Conservation (phyloP, 1,139 yeast genomes). For the Geotrichum histeridarum region DNA sequence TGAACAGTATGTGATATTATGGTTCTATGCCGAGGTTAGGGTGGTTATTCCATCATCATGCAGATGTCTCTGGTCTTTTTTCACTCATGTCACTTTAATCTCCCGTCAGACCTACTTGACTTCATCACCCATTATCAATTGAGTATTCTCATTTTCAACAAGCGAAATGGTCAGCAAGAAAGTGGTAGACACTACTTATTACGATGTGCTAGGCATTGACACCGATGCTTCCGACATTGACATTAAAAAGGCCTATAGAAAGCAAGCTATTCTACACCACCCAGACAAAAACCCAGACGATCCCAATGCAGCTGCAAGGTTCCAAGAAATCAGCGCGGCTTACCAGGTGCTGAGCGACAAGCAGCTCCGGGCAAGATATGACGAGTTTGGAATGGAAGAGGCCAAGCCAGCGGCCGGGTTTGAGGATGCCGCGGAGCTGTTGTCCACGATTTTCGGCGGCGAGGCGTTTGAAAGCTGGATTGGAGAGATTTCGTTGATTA, state of each 20-base stretch:
- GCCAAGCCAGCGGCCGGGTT: conserved; percentile 79
- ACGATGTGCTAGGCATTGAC: conserved; percentile 66
- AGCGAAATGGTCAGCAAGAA: background rate
- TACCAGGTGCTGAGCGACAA: conserved; percentile 66
- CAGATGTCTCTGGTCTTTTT: background rate
- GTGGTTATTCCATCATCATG: background rate
- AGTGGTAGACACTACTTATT: conserved; percentile 82
- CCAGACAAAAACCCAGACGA: conserved; percentile 95
- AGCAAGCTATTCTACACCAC: conserved; percentile 81
- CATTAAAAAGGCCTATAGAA: conserved; percentile 89
- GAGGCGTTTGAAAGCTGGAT: conserved; percentile 83
- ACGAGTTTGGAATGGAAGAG: conserved; percentile 78
- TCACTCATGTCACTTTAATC: too few species aligned
- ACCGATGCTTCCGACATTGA: conserved; percentile 74
- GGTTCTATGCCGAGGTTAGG: background rate
- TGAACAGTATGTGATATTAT: too few species aligned
- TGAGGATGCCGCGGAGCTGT: conserved; percentile 85
- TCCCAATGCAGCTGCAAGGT: conserved; percentile 65
- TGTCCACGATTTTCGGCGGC: conserved; percentile 87
- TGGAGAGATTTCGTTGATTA: conserved; percentile 84
- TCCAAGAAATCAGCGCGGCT: conserved; percentile 46
- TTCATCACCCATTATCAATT: background rate
- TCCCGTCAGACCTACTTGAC: background rate
- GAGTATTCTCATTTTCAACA: background rate
- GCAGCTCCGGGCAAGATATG: conserved; percentile 67